phyloP scores from a whole-genome alignment of 2,329 filamentous ascomycete genomes.

The Phyllosticta citrichinensis region DNA sequence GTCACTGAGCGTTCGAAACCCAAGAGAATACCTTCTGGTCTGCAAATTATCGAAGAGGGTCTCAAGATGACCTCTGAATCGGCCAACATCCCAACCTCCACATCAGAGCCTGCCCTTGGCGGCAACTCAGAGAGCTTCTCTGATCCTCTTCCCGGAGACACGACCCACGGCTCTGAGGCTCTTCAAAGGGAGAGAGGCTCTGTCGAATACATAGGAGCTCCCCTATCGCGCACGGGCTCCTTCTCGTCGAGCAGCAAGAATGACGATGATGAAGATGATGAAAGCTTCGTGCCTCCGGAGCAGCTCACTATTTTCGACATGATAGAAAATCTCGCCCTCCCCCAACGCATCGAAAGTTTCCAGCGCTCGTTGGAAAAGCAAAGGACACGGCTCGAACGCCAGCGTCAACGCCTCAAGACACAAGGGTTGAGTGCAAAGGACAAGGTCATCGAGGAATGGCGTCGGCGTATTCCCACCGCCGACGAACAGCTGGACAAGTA shows the following conservation, averaged over 20 bases:
- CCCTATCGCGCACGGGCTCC: slow-evolving; percentile 64
- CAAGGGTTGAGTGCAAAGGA: slow-evolving; percentile 71
- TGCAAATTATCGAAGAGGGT: slow-evolving; percentile 8
- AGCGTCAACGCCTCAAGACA: slow-evolving; percentile 70
- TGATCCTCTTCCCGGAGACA: slow-evolving; percentile 17
- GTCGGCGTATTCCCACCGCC: slow-evolving; percentile 70
- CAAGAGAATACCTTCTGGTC: neutral
- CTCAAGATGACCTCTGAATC: slow-evolving; percentile 15
- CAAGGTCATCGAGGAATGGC: slow-evolving; percentile 87
- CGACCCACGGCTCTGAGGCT: slow-evolving; percentile 2
- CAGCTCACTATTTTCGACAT: slow-evolving; percentile 86
- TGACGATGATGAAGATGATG: slow-evolving; percentile 70
- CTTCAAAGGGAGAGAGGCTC: slow-evolving; percentile 27
- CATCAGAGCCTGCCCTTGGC: slow-evolving; percentile 10
- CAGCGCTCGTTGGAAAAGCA: slow-evolving; percentile 74
- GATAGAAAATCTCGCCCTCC: slow-evolving; percentile 82
- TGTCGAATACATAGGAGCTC: slow-evolving; percentile 20
- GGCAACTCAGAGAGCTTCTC: slow-evolving; percentile 13
- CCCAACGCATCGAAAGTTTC: slow-evolving; percentile 82
- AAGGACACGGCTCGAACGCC: slow-evolving; percentile 73
- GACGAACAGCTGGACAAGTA: slow-evolving; percentile 93
- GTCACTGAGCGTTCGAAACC: neutral
- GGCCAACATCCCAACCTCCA: slow-evolving; percentile 12
- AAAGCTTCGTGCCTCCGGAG: slow-evolving; percentile 69
- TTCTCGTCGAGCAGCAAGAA: slow-evolving; percentile 80